Evolutionary conservation across 129 eudicot genomes (phyloP).

Genomic region (Escallonia rubra): DNA sequence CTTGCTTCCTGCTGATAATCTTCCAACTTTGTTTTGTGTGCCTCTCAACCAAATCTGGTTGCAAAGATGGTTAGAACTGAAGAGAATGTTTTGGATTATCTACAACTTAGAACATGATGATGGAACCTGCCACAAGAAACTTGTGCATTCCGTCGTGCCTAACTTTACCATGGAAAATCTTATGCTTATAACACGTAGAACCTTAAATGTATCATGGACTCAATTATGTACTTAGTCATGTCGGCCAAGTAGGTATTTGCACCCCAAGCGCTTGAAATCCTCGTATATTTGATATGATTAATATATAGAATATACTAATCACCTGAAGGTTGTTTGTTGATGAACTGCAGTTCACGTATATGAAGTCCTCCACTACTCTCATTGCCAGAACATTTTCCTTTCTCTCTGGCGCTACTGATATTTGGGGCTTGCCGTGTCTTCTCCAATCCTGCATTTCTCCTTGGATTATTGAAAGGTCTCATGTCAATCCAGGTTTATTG

Average conservation of each 20-base stretch:
- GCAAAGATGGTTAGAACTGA: background rate
- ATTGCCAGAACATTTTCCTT: conserved; percentile 53
- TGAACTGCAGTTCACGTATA: conserved; percentile 51
- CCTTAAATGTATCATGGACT: no score
- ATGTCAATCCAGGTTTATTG: background rate
- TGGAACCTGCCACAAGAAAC: no score
- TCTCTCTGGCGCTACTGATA: conserved; percentile 48
- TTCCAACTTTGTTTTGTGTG: conserved; percentile 80
- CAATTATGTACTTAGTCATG: no score
- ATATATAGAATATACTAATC: background rate
- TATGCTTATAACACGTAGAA: no score
- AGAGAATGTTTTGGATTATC: no score
- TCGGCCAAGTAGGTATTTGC: background rate
- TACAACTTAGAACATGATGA: no score
- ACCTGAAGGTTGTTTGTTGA: conserved; percentile 69
- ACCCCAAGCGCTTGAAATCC: background rate
- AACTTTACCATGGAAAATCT: no score
- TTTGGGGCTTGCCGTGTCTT: conserved; percentile 46
- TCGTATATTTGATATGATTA: background rate
- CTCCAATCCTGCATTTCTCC: conserved; percentile 64
- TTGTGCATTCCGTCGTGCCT: no score
- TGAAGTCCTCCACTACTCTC: conserved; percentile 82
- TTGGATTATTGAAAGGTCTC: conserved; percentile 4
- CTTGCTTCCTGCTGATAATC: conserved; percentile 87
- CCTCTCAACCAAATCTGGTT: conserved; percentile 90